Percentiles rank a stretch among this genome's conserved stretches.
phyloP scores from a whole-genome alignment of 2,329 filamentous ascomycete genomes.

The Aspergillus sp. region DNA sequence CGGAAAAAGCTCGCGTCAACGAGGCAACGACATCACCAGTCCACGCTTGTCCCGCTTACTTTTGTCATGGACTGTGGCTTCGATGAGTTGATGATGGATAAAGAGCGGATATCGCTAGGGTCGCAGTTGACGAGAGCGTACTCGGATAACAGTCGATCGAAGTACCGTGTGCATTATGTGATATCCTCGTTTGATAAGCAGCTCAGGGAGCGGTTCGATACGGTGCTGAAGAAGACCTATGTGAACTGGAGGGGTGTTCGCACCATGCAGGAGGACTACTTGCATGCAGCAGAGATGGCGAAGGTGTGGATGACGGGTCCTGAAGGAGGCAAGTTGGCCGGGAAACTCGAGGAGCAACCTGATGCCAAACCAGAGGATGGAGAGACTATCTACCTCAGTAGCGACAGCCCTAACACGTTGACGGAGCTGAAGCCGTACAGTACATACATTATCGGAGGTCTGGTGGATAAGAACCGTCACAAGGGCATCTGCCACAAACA shows the following conservation, averaged over 20 bases:
- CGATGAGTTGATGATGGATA: slow-evolving; percentile 80
- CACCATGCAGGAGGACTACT: slow-evolving; percentile 69
- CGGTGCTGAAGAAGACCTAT: slow-evolving; percentile 63
- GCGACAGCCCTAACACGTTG: slow-evolving; percentile 82
- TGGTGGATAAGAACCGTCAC: slow-evolving; percentile 94
- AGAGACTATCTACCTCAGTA: slow-evolving; percentile 79
- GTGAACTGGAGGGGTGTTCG: slow-evolving; percentile 70
- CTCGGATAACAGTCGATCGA: slow-evolving; percentile 70
- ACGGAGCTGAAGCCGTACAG: slow-evolving; percentile 77
- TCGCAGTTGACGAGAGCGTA: slow-evolving; percentile 83
- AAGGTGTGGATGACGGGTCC: slow-evolving; percentile 59
- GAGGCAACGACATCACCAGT: slow-evolving; percentile 23
- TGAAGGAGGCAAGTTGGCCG: slow-evolving; percentile 52
- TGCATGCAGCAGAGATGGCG: slow-evolving; percentile 59
- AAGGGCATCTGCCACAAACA: slow-evolving; percentile 88
- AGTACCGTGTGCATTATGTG: slow-evolving; percentile 63
- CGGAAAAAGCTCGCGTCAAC: slow-evolving; percentile 19
- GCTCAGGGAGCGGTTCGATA: slow-evolving; percentile 74
- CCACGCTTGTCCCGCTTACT: slow-evolving; percentile 63
- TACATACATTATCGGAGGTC: slow-evolving; percentile 85
- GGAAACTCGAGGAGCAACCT: slow-evolving; percentile 46
- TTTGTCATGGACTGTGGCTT: slow-evolving; percentile 89
- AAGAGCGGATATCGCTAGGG: slow-evolving; percentile 74
- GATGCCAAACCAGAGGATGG: slow-evolving; percentile 36
- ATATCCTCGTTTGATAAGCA: slow-evolving; percentile 70